Conservation (phyloP, 306 rosid species). For the Lathyrus aphaca region DNA sequence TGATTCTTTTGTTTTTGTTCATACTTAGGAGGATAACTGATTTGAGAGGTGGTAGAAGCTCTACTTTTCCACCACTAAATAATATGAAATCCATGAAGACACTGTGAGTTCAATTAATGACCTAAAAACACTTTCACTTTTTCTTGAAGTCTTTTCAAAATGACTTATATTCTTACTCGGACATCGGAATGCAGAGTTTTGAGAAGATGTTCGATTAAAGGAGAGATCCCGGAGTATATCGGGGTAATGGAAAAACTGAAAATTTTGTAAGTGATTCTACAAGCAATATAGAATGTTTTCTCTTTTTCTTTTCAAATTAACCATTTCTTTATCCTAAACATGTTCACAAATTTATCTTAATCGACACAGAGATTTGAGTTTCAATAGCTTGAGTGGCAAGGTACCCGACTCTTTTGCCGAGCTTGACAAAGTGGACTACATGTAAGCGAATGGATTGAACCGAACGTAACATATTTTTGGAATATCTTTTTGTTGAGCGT, state of each 20-base stretch:
- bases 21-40: slow-evolving; percentile 87
- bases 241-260: slow-evolving; percentile 64
- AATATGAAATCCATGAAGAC: slow-evolving; percentile 65
- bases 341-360: slow-evolving; percentile 27
- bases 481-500: slow-evolving; percentile 20
- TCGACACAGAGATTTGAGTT: slow-evolving; percentile 80
- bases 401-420: slow-evolving; percentile 63
- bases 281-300: not conserved
- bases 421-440: slow-evolving; percentile 61
- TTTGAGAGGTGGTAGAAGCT: slow-evolving; percentile 54
- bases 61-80: slow-evolving; percentile 67
- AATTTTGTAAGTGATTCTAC: slow-evolving; percentile 62
- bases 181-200: slow-evolving; percentile 59
- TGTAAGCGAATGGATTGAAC: slow-evolving; percentile 53
- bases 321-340: slow-evolving; percentile 4
- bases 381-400: slow-evolving; percentile 70
- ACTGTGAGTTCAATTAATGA: slow-evolving; percentile 65
- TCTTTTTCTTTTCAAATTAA: not conserved
- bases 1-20: slow-evolving; percentile 36
- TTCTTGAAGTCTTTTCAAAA: slow-evolving; percentile 35
- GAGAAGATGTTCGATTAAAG: slow-evolving; percentile 68
- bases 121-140: slow-evolving; percentile 28
- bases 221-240: slow-evolving; percentile 64
- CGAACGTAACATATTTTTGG: not conserved
- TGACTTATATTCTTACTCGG: slow-evolving; percentile 26